These are phyloP conservation scores for Pichia cactophila DNA, from an alignment of 1,139 yeast genomes.

Conservation along the genomic window DNA sequence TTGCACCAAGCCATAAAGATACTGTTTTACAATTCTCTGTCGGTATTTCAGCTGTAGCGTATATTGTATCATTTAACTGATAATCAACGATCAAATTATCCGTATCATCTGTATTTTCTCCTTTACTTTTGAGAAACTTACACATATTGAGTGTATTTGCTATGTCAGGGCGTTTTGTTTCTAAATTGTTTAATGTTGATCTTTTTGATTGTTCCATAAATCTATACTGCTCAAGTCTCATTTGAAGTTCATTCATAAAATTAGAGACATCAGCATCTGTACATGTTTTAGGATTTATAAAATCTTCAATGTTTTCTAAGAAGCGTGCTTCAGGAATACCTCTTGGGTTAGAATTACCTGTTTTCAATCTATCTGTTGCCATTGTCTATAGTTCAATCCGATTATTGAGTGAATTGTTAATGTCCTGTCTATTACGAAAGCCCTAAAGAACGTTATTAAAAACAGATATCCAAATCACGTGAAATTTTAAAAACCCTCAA, in stretches of 20 bases:
- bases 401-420: too few species aligned
- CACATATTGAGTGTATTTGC: constrained; percentile 75
- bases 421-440: too few species aligned
- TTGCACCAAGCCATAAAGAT: constrained; percentile 93
- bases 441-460: too few species aligned
- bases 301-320: constrained; percentile 73
- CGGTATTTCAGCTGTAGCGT: constrained; percentile 67
- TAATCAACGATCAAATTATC: constrained; percentile 60
- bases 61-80: constrained; percentile 87
- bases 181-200: constrained; percentile 59
- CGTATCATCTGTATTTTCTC: constrained; percentile 25
- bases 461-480: neutral
- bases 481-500: neutral
- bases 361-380: constrained; percentile 30
- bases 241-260: constrained; percentile 27
- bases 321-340: constrained; percentile 98
- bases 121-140: constrained; percentile 43
- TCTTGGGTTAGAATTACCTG: constrained; percentile 64
- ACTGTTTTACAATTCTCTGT: constrained; percentile 50
- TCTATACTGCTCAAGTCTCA: constrained; percentile 29
- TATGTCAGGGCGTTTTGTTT: constrained; percentile 81
- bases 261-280: constrained; percentile 28
- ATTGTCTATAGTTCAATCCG: neutral
- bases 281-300: constrained; percentile 66
- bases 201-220: constrained; percentile 60